Evolutionary conservation across 1,139 yeast species (phyloP), one percentile per base, ranked within the genome.

Genomic region (Candida sojae): DNA sequence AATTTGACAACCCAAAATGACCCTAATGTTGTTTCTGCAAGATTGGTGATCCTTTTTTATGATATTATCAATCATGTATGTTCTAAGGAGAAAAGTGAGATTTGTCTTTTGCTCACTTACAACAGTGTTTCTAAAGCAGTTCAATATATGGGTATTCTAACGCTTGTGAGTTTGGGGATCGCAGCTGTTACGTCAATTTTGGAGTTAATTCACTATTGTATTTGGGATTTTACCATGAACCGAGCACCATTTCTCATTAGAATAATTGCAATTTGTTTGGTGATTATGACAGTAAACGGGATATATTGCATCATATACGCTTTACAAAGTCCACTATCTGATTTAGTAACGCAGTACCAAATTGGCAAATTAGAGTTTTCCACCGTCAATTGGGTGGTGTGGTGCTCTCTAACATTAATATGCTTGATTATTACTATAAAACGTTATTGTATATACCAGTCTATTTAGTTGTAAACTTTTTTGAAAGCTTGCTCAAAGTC

Each of bases 401-500:
- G 46, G 45, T 12, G 39, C 41, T 23, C 44, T 12, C 11, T 44
- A 6, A 40, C 41, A 26, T 17, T 43, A 31, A 40, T 39, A 11
- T 40, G 43, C 13, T 28, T 39, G 28, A 9, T 39, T 33, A 23
- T 42, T 28, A 31, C 28, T 28, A 31, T 42, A 21, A 42, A 42
- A 13, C 45, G 36, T 29, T 42, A 42, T 42, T 35, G 34, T 42
- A 31, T 42, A 28, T 35, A 42, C 29, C 45, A 29, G 28, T 36
- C 39, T 42, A 35, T 42, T 35, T 42, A 42, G 34, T 46, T 66
- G 52, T 61, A 83, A 43, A 82, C 85, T 43, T 62, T 66, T 58
- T 77, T 77, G 67, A 91, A 88, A 37, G 97, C 79, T 68, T 86
- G 90, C 60, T 89, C 91, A 59, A 91, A 87, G 66, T 91, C 97